phyloP scores from a whole-genome alignment of 352 stramenopile genomes.

The Phytophthora hibernalis region DNA sequence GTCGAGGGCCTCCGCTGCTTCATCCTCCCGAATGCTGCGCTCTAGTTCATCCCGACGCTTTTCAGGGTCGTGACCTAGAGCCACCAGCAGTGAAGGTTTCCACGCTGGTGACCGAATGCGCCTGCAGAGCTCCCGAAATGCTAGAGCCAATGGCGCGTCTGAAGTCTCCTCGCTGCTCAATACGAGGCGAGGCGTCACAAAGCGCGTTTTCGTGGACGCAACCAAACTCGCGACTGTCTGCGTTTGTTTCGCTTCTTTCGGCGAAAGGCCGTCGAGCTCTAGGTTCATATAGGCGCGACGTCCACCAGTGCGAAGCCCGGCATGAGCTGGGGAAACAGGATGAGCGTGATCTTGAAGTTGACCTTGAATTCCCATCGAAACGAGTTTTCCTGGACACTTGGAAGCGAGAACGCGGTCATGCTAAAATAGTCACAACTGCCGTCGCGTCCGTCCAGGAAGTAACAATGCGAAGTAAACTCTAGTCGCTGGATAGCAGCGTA shows the following conservation, averaged over 20 bases:
- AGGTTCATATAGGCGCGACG: constrained; percentile 22
- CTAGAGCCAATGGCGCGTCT: constrained; percentile 13
- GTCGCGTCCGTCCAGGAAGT: too few species aligned
- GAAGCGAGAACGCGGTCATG: not conserved
- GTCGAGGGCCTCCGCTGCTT: constrained; percentile 29
- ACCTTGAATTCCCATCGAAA: constrained; percentile 20
- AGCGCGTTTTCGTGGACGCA: constrained; percentile 13
- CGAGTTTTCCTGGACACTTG: not conserved
- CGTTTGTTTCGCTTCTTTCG: constrained; percentile 21
- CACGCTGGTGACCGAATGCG: constrained; percentile 21
- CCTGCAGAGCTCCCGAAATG: constrained; percentile 25
- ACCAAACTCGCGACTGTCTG: constrained; percentile 18
- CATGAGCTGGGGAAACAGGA: not conserved
- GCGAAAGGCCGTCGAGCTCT: not conserved
- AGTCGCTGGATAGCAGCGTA: too few species aligned
- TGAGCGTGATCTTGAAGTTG: constrained; percentile 2
- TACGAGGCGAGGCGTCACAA: constrained; percentile 28
- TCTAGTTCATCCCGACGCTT: constrained; percentile 29
- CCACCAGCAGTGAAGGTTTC: constrained; percentile 23
- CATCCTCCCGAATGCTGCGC: constrained; percentile 31
- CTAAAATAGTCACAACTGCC: not conserved
- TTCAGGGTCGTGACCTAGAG: constrained; percentile 29
- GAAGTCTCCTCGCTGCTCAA: constrained; percentile 23
- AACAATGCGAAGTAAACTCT: too few species aligned
- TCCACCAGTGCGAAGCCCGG: not conserved